A percentile compares a stretch with the other conserved stretches of the same genome.
These are phyloP conservation scores for Aspergillus panamensis DNA, from an alignment of 495 filamentous ascomycete genomes.

Conservation along the genomic window DNA sequence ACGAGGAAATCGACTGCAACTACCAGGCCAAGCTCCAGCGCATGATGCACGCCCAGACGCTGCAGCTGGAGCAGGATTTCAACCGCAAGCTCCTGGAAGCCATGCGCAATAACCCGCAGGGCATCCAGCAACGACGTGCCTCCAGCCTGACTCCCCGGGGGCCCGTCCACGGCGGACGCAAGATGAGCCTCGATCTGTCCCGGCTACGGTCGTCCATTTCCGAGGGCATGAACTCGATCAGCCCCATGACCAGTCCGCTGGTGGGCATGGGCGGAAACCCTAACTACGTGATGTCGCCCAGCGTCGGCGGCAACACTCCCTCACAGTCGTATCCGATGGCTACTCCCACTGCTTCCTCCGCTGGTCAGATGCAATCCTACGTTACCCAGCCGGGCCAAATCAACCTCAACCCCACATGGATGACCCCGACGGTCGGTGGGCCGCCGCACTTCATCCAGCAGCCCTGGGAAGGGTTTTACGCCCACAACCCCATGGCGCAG, in stretches of 20 bases:
- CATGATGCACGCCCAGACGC: slow-evolving; percentile 43
- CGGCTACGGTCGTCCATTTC: slow-evolving; percentile 32
- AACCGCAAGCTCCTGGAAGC: slow-evolving; percentile 39
- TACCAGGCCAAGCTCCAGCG: slow-evolving; percentile 45
- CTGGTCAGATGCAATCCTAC: slow-evolving; percentile 32
- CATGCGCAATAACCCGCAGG: slow-evolving; percentile 26
- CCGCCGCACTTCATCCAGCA: slow-evolving; percentile 17
- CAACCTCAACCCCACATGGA: slow-evolving; percentile 19
- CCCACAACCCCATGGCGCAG: slow-evolving; percentile 22
- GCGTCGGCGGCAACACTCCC: slow-evolving; percentile 24
- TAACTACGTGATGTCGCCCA: slow-evolving; percentile 33
- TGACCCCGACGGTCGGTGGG: slow-evolving; percentile 7
- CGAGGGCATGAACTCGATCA: slow-evolving; percentile 25
- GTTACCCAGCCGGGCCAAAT: slow-evolving; percentile 19
- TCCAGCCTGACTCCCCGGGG: slow-evolving; percentile 28
- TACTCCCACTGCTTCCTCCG: slow-evolving; percentile 12
- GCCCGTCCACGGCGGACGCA: slow-evolving; percentile 33
- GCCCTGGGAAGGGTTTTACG: slow-evolving; percentile 26
- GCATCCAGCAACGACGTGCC: slow-evolving; percentile 23
- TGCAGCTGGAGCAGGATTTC: slow-evolving; percentile 43
- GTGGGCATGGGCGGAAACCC: slow-evolving; percentile 17
- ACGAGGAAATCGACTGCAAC: slow-evolving; percentile 88
- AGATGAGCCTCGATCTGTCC: slow-evolving; percentile 44
- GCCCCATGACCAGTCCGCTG: slow-evolving; percentile 30
- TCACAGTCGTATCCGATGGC: slow-evolving; percentile 27